Conservation (phyloP, 805 yeast genomes). For the Metschnikowia borealis region DNA sequence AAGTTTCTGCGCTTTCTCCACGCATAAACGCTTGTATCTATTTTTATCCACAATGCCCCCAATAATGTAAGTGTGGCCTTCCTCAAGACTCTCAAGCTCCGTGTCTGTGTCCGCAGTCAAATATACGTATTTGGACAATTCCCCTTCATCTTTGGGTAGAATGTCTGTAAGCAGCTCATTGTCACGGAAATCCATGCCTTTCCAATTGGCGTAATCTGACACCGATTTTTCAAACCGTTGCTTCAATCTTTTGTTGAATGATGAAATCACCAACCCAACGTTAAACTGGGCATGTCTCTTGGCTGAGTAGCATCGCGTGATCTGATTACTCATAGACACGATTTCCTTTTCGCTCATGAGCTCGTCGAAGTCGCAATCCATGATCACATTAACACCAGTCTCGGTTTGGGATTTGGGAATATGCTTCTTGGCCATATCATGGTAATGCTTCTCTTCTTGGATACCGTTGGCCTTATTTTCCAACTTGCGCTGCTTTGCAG, state of each 20-base stretch:
- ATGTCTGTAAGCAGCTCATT: conserved; percentile 28
- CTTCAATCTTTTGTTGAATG: conserved; percentile 63
- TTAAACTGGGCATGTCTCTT: conserved; percentile 58
- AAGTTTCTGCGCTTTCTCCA: conserved; percentile 70
- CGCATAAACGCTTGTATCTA: conserved; percentile 76
- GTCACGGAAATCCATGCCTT: conserved; percentile 49
- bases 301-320: conserved; percentile 77
- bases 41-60: conserved; percentile 98
- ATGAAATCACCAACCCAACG: conserved; percentile 56
- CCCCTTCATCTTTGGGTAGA: conserved; percentile 26
- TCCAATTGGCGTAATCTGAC: conserved; percentile 63
- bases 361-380: conserved; percentile 91
- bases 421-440: conserved; percentile 23
- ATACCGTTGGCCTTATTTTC: conserved; percentile 21
- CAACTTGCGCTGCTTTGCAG: conserved; percentile 23
- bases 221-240: conserved; percentile 64
- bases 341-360: conserved; percentile 73
- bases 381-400: conserved; percentile 52
- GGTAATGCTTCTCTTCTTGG: conserved; percentile 18
- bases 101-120: conserved; percentile 86
- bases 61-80: conserved; percentile 73
- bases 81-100: conserved; percentile 56
- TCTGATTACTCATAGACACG: conserved; percentile 71
- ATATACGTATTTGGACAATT: conserved; percentile 51
- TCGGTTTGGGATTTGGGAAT: conserved; percentile 44